Conservation (phyloP, 805 yeast genomes). For the Metschnikowia chrysomelidarum region DNA sequence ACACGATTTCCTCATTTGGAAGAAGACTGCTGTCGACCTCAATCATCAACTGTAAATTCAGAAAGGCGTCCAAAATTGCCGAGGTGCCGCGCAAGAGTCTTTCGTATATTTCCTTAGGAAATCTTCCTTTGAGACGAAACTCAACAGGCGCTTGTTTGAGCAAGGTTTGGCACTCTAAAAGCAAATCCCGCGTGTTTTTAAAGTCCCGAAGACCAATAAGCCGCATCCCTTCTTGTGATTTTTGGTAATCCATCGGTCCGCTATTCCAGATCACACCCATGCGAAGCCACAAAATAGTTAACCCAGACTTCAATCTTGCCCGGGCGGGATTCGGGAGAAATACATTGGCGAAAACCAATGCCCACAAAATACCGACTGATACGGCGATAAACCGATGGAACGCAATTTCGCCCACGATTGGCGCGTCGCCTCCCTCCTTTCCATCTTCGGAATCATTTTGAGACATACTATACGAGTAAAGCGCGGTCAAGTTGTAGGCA, state of each 20-base stretch:
- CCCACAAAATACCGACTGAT: conserved; percentile 73
- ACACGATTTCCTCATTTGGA: conserved; percentile 52
- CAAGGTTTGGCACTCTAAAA: conserved; percentile 58
- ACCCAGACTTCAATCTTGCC: conserved; percentile 58
- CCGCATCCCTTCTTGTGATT: conserved; percentile 18
- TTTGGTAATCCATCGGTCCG: conserved; percentile 59
- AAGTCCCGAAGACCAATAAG: conserved; percentile 45
- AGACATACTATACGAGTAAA: conserved; percentile 70
- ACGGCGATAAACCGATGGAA: conserved; percentile 76
- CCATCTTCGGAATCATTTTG: conserved; percentile 55
- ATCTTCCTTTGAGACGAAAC: conserved; percentile 69
- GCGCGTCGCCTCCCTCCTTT: conserved; percentile 68
- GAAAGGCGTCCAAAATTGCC: conserved; percentile 68
- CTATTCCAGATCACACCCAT: conserved; percentile 80
- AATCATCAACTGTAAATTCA: conserved; percentile 68
- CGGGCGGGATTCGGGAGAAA: conserved; percentile 78
- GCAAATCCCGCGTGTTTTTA: conserved; percentile 49
- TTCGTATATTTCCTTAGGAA: conserved; percentile 54
- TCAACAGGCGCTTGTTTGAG: conserved; percentile 75
- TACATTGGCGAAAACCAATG: conserved; percentile 61
- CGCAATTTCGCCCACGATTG: conserved; percentile 71
- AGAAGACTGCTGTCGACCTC: conserved; percentile 56
- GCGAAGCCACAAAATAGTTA: conserved; percentile 71
- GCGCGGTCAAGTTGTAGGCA: conserved; percentile 74
- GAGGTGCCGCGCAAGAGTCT: conserved; percentile 55